These are phyloP conservation scores for Rhodotorula sp. DNA, from an alignment of 1,284 basidiomycete genomes.

Conservation along the genomic window DNA sequence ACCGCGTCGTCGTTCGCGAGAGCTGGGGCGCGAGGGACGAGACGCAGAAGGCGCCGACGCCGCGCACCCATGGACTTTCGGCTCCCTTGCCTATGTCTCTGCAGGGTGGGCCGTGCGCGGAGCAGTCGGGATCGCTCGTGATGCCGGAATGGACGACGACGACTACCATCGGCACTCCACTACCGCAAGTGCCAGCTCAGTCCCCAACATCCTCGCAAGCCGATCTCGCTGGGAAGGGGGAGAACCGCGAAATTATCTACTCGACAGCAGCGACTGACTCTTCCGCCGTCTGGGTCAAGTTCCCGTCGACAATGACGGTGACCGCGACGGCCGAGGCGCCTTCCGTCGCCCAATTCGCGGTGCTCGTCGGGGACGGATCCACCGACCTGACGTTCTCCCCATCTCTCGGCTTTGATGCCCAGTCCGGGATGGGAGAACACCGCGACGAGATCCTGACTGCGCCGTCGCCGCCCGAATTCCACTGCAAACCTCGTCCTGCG, in stretches of 20 bases:
- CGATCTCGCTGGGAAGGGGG: no score
- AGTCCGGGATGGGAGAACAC: not conserved
- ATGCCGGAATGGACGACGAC: no score
- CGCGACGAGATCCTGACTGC: not conserved
- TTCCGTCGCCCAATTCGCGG: no score
- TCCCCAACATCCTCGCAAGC: not conserved
- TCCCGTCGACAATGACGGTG: no score
- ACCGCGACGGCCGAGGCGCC: no score
- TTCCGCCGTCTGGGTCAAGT: no score
- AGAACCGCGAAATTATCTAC: not conserved
- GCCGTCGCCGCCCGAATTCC: not conserved
- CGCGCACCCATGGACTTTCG: no score
- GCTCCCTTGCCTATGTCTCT: not conserved
- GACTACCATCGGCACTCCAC: no score
- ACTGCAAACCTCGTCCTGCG: not conserved
- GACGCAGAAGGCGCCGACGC: conserved; percentile 1
- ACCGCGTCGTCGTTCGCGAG: not conserved
- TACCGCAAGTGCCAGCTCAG: not conserved
- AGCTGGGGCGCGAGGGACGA: conserved; percentile 9
- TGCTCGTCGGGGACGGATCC: no score
- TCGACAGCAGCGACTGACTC: no score
- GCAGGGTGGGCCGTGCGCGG: not conserved
- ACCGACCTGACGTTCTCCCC: no score
- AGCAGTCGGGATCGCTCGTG: no score
- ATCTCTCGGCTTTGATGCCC: not conserved